Base-by-base conservation (phyloP, 805 yeast genomes). In the Jamesozyma piceae region DNA sequence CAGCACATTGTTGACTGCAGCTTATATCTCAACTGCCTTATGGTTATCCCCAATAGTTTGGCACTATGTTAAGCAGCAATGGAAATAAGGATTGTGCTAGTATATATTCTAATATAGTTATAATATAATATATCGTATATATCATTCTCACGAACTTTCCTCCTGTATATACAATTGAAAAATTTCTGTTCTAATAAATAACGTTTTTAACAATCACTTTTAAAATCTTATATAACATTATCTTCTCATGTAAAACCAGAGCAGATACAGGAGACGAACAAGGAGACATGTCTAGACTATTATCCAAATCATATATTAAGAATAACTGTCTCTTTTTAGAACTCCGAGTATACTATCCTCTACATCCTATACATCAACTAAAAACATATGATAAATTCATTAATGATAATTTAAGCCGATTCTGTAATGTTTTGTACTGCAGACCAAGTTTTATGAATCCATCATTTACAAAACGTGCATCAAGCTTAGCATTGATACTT, bases 11-110 rank as follows among this genome's bases (percentile, higher is more conserved):
- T 67, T 66, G 52, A 66, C 71, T 37, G 85, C 89, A 20, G 78
- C 77, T 37, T 62, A 72, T 49, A 65, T 80, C 46, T 85, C 86
- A 38, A 75, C 79, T 47, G 77, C 78, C 19, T 71, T 82, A 55
- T 82, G 72, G 72, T 43, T 61, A 63, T 54, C 64, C 10, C 65
- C 65, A 35, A 47, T 60, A 43, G 53, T 57, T 27, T 60, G 63
- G 61, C 52, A 59, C 34, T 59, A 58, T 42, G 50, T 60, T 38
- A 58, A 54, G 52, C 59, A 49, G 39, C 66, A 62, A 50, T 58
- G 63, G 62, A 56, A 59, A 52, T 62, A 43, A 45, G 31, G 31
- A 31, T 24, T 15, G 20, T n/a, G 6, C 34, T 11, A 11, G 31
- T 10, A 18, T 9, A 17, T 20, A 14, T n/a, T 13, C 13, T 18